Percentiles rank a stretch among this genome's conserved stretches.
phyloP scores from a whole-genome alignment of 306 rosid genomes.

The Senna siamea region DNA sequence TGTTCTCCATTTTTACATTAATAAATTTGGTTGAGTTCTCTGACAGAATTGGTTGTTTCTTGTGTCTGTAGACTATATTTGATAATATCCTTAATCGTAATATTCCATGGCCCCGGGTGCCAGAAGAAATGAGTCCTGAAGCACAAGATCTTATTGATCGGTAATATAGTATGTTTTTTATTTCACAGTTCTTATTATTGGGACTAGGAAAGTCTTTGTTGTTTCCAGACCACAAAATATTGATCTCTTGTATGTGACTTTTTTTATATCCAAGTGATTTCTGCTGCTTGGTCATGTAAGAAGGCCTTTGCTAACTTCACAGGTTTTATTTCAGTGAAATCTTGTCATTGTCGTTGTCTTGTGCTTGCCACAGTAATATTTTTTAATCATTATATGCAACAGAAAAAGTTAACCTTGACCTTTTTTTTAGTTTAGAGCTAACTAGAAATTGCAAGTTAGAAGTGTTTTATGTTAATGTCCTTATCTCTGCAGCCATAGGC shows the following conservation, averaged over 20 bases:
- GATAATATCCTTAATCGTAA: conserved; percentile 95
- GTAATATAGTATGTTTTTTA: conserved; percentile 51
- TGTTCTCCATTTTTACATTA: not conserved
- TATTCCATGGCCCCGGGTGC: conserved; percentile 92
- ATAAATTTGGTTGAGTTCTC: conserved; percentile 27
- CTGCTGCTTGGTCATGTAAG: conserved; percentile 24
- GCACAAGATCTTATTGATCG: conserved; percentile 88
- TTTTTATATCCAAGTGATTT: conserved; percentile 1
- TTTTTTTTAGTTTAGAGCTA: not conserved
- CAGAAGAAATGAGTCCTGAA: conserved; percentile 88
- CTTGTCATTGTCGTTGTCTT: not conserved
- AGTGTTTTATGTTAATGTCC: not conserved
- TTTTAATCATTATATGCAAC: not conserved
- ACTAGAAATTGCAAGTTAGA: not conserved
- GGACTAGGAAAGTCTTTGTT: conserved; percentile 27
- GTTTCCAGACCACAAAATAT: conserved; percentile 13
- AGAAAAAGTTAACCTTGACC: not conserved
- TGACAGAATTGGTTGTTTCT: conserved; percentile 7
- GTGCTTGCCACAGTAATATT: not conserved
- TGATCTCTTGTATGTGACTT: not conserved
- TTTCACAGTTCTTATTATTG: conserved; percentile 27
- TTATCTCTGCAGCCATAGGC: not conserved
- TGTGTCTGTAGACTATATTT: conserved; percentile 75
- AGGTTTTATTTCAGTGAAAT: not conserved
- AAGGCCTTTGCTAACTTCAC: conserved; percentile 1